Percentiles rank a stretch among this genome's conserved stretches.
phyloP scores from a whole-genome alignment of 805 yeast genomes.

The Torulaspora quercuum region DNA sequence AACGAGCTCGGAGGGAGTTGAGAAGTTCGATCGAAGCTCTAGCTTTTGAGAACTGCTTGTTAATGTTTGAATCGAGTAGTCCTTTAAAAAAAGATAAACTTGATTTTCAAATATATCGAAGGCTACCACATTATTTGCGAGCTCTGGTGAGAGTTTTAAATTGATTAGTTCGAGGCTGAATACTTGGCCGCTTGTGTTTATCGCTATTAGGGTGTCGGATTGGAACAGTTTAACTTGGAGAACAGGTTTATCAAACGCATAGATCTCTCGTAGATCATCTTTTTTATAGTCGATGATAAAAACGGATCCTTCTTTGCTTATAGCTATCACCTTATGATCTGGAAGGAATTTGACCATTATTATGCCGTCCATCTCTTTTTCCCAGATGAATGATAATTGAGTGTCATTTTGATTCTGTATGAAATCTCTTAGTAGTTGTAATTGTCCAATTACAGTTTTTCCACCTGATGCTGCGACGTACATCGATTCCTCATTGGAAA shows the following conservation, averaged over 20 bases:
- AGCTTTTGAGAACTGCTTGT: no score
- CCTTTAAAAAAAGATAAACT: constrained; percentile 7
- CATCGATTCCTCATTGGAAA: constrained; percentile 33
- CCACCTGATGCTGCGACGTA: constrained; percentile 42
- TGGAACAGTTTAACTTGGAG: constrained; percentile 4
- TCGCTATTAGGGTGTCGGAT: constrained; percentile 4
- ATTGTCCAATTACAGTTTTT: constrained; percentile 37
- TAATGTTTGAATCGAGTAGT: constrained; percentile 9
- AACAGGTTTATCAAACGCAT: constrained; percentile 4
- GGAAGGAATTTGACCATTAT: constrained; percentile 34
- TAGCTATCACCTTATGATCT: constrained; percentile 34
- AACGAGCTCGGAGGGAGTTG: constrained; percentile 25
- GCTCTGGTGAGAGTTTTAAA: background rate
- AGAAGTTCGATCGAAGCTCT: constrained; percentile 3
- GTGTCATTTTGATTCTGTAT: constrained; percentile 23
- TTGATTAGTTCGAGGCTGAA: constrained; percentile 5
- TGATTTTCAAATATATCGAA: constrained; percentile 17
- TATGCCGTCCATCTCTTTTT: constrained; percentile 24
- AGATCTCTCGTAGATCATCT: constrained; percentile 4
- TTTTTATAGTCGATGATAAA: constrained; percentile 13
- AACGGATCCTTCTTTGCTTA: constrained; percentile 28
- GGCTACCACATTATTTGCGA: constrained; percentile 14
- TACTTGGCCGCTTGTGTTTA: constrained; percentile 11
- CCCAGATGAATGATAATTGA: constrained; percentile 15
- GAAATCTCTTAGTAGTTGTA: constrained; percentile 35